Evolutionary conservation across 345 rosid species (phyloP), one percentile per base, ranked within the genome.

Genomic region (Aquilaria yunnanensis): DNA sequence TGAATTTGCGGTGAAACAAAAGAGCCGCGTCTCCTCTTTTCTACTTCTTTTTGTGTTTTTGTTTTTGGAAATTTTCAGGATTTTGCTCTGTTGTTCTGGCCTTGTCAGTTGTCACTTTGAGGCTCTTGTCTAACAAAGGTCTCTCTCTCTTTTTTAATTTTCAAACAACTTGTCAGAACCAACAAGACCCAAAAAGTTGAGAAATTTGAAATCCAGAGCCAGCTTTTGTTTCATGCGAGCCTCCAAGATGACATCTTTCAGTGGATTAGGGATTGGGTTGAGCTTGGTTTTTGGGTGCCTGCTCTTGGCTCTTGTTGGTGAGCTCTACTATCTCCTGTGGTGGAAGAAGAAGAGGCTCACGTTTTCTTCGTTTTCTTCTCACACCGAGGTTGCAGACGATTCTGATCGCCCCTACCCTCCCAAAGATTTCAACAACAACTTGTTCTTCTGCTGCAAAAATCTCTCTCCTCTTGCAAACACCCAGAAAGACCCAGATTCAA

Each of bases 261-360:
- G 81, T 75, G 86, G 90, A 11, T 83, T 94, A 76, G 91, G 90
- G n/a, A 70, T 94, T 53, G 85, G 89, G 50, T 75, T 94, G 16
- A 77, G 95, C 64, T 50, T 88, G 51, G 86, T 80, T 31, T 88
- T 86, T 70, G 95, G 90, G 51, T 83, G 83, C 69, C 85, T 94
- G 62, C 64, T 87, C 14, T 55, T 94, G 61, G 96, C 91, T 32
- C 75, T 90, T 59, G 75, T 78, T 54, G 97, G 82, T 46, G 95
- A 86, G 74, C 70, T 90, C 23, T 88, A 76, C 73, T 90, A 90
- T 72, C 61, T 90, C 75, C 67, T 94, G 9, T 86, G 96, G 85
- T 85, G 97, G 95, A 94, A 85, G 67, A 94, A 80, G 80, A 85
- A 77, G 67, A 45, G 43, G 43, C 43, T 37, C 43, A 37, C 43